Base-by-base conservation (phyloP, 495 filamentous ascomycete species). In the Pseudevernia furfuracea region DNA sequence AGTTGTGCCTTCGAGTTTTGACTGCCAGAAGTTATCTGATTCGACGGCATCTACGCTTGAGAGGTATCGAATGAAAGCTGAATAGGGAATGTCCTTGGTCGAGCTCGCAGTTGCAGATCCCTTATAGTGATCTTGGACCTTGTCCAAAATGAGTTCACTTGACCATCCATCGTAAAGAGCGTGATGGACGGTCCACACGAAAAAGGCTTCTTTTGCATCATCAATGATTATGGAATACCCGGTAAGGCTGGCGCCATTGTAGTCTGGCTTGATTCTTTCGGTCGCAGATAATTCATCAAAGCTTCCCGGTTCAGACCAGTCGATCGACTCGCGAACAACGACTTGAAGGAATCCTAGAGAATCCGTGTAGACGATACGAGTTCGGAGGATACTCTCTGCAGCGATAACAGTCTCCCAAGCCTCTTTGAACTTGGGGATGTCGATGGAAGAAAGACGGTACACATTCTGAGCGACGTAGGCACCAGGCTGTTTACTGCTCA, bases 111-210 rank as follows among this genome's bases (percentile, higher is more conserved):
- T 28, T 19, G 28, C 23, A 52, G 10, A 52, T 25, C 46, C 15
- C 23, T 59, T 19, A 63, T 58, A 58, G 55, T n/a, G 1, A 28
- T 12, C 11, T 36, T 52, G 0, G 23, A 87, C 79, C 60, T 81
- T 75, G 21, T 85, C 74, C 9, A 86, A 74, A 17, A 87, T 75
- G 0, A 87, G 68, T 9, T 78, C 76, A 71, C 85, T 79, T 11
- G 80, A 85, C 84, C 85, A 88, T 23, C 86, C 85, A 60, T 90
- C 87, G 64, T 89, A 91, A 3, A 89, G 69, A 2, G 82, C 82
- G 62, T 90, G 87, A 64, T 89, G 86, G 58, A 86, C 78, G 3
- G 84, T 89, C 73, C 84, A 79, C 9, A 87, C 77, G 67, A 87
- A 82, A 64, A 81, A 76, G 21, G 68, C 69, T 46, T 71, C 76